A percentile compares a stretch with the other conserved stretches of the same genome.
These are phyloP conservation scores for Fusarium staphyleae DNA, from an alignment of 2,329 filamentous ascomycete genomes.

Conservation along the genomic window DNA sequence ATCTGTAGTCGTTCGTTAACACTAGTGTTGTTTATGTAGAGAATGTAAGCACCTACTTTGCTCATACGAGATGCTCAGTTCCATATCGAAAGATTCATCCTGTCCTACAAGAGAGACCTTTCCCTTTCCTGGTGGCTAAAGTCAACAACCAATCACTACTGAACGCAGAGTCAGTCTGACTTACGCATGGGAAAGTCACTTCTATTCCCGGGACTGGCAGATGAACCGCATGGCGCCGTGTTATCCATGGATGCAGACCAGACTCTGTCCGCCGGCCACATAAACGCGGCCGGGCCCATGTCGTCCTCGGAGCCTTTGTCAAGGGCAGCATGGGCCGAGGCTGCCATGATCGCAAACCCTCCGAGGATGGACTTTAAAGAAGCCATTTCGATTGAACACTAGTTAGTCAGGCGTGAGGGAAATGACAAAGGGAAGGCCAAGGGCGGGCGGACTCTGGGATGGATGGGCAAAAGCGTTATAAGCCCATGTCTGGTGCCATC, in stretches of 20 bases:
- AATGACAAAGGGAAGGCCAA: neutral
- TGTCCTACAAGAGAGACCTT: constrained; percentile 63
- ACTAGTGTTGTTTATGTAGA: neutral
- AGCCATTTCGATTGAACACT: constrained; percentile 18
- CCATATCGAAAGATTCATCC: constrained; percentile 61
- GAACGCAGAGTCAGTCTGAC: constrained; percentile 17
- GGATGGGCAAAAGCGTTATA: constrained; percentile 1
- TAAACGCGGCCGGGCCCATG: constrained; percentile 63
- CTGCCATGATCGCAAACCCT: constrained; percentile 23
- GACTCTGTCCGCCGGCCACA: constrained; percentile 66
- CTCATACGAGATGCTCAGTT: constrained; percentile 60
- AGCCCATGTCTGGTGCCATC: constrained; percentile 2
- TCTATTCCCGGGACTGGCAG: constrained; percentile 55
- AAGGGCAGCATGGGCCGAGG: constrained; percentile 11
- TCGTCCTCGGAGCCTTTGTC: constrained; percentile 29
- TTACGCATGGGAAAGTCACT: constrained; percentile 63
- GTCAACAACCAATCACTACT: neutral
- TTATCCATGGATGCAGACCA: constrained; percentile 64
- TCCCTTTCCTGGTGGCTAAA: constrained; percentile 55
- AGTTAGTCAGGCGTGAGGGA: too few species aligned
- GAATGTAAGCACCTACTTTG: constrained; percentile 48
- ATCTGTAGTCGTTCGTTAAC: constrained; percentile 40
- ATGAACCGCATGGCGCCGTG: constrained; percentile 63
- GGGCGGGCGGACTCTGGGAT: too few species aligned
- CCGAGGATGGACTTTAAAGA: constrained; percentile 28